Percentiles rank a stretch among this genome's conserved stretches.
phyloP scores from a whole-genome alignment of 768 basidiomycete genomes.

The Trametopsis cervina region DNA sequence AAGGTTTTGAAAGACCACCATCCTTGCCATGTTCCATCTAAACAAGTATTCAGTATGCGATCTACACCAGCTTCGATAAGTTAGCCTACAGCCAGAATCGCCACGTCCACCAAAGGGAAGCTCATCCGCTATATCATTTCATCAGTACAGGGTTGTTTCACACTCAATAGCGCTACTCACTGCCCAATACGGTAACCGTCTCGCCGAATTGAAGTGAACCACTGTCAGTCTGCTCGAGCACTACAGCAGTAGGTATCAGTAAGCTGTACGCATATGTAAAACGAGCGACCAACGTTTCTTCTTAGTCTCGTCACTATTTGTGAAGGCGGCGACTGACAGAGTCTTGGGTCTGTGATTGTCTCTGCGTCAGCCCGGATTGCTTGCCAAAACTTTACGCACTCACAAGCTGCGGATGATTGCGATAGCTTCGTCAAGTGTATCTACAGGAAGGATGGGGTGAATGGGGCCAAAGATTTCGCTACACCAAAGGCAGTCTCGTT shows the following conservation, averaged over 20 bases:
- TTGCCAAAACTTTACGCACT: neutral
- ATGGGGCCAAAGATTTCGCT: slow-evolving; percentile 76
- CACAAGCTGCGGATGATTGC: slow-evolving; percentile 31
- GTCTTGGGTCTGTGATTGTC: slow-evolving; percentile 23
- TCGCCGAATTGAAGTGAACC: slow-evolving; percentile 57
- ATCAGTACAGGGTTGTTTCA: neutral
- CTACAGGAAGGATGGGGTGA: slow-evolving; percentile 53
- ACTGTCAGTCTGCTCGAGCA: slow-evolving; percentile 48
- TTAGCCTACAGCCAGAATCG: slow-evolving; percentile 53
- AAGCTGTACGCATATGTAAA: neutral
- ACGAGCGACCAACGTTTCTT: neutral
- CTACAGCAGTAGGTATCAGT: too few relatives aligned
- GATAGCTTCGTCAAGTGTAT: slow-evolving; percentile 47
- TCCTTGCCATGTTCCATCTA: neutral
- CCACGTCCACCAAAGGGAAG: slow-evolving; percentile 52
- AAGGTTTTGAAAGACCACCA: neutral
- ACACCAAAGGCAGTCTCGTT: neutral
- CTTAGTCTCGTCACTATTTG: neutral
- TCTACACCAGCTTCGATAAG: neutral
- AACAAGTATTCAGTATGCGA: neutral
- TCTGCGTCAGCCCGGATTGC: slow-evolving; percentile 6
- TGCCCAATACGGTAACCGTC: slow-evolving; percentile 43
- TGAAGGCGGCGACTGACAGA: neutral
- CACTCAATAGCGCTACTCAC: slow-evolving; percentile 27
- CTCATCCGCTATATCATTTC: slow-evolving; percentile 23